Evolutionary conservation across 805 yeast genomes (phyloP), one percentile per base, ranked within the genome.

Genomic region (Saccharomycopsis javanensis): DNA sequence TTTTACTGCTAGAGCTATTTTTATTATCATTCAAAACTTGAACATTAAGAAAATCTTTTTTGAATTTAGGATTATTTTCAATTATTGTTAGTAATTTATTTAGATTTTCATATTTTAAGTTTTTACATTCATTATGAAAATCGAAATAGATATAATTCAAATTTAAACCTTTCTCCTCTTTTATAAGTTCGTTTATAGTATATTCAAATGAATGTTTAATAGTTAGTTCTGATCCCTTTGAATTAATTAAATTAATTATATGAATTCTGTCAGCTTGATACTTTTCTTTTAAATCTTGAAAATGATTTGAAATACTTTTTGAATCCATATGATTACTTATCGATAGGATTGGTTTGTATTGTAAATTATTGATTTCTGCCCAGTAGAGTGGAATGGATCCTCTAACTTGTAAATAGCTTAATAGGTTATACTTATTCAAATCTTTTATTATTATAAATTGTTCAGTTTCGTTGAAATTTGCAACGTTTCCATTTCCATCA

Each of bases 381-480:
- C 99, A 94, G 68, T 76, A 85, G 16, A 88, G 89, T 5, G 99
- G 99, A 45, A 94, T 97, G 2, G 96, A 88, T 45, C 99, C 99
- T 73, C 99, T 82, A 4, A 95, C 90, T 69, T 95, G 99, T 55
- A 92, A 71, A 64, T 78, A 86, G 23, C 85, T 74, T 64, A 71
- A 77, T 7, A 79, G 69, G 5, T 16, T 30, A 13, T 42, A 46
- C 20, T 38, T 46, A 50, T 53, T 51, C 2, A 35, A 33, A 51
- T 50, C 51, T 27, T 70, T 70, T 15, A 65, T 62, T 57, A 78
- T 77, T 3, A 78, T 73, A 27, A 83, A 71, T 71, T 94, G 99
- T 72, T 95, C 99, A 13, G 97, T 89, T 71, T 90, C 97, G 67
- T 89, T 90, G 73, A 80, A 94, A 68, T 94, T 94, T 71, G 91